Conservation (phyloP, 1,284 basidiomycete genomes). For the Farysia itapuensis region DNA sequence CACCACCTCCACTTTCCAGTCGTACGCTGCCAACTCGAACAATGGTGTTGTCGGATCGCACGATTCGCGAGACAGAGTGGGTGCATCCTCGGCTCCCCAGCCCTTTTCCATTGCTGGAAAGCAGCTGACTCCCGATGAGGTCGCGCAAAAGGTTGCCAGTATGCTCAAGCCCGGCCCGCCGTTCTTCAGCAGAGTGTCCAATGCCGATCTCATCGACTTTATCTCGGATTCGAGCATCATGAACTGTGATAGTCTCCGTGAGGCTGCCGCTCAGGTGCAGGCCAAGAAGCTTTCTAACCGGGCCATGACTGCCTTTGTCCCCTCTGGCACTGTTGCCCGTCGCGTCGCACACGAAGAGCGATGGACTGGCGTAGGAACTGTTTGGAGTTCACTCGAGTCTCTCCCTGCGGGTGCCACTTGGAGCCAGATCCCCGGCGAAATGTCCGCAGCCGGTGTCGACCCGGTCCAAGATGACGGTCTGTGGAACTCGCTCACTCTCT, state of each 20-base stretch:
- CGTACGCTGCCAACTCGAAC: not conserved
- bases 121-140: conserved; percentile 38
- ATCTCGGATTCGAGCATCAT: conserved; percentile 41
- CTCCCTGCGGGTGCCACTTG: conserved; percentile 35
- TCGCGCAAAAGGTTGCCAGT: conserved; percentile 46
- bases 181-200: conserved; percentile 45
- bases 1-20: not conserved
- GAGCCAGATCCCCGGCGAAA: conserved; percentile 23
- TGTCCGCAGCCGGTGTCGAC: not conserved
- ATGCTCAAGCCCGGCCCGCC: conserved; percentile 51
- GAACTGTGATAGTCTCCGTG: conserved; percentile 41
- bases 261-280: conserved; percentile 5
- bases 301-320: conserved; percentile 10
- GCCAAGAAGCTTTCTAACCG: conserved; percentile 15
- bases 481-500: conserved; percentile 44
- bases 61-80: too few species aligned
- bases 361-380: conserved; percentile 41
- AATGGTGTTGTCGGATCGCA: too few species aligned
- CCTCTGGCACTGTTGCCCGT: conserved; percentile 19
- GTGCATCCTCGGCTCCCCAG: conserved; percentile 2
- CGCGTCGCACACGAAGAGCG: conserved; percentile 19
- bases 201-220: conserved; percentile 43
- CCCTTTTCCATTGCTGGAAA: conserved; percentile 18
- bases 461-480: conserved; percentile 37
- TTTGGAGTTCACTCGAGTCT: conserved; percentile 40